Percentiles rank a stretch among this genome's conserved stretches.
These are phyloP conservation scores for Cicer cuneatum DNA, from an alignment of 306 rosid genomes.

Conservation along the genomic window DNA sequence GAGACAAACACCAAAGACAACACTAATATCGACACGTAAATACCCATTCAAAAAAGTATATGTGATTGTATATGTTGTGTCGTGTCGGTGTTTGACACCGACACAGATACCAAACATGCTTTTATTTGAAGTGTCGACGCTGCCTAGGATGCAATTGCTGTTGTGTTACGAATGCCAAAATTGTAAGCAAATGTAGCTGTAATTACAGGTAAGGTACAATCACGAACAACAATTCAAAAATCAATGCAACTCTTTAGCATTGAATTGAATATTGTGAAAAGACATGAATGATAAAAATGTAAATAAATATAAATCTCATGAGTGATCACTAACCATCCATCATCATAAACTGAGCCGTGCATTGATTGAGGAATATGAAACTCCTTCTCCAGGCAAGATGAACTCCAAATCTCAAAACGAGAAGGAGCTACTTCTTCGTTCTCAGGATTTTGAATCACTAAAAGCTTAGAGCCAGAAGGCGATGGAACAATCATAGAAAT, in stretches of 20 bases:
- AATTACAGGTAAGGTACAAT: no score
- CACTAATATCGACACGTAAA: no score
- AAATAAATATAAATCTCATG: not conserved
- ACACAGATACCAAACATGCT: no score
- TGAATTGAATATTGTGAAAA: slow-evolving; percentile 32
- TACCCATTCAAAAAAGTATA: no score
- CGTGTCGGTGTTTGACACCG: no score
- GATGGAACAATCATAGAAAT: slow-evolving; percentile 75
- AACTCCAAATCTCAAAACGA: slow-evolving; percentile 75
- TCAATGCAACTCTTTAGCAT: not conserved
- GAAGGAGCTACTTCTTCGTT: slow-evolving; percentile 59
- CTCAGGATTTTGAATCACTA: slow-evolving; percentile 66
- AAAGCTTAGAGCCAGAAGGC: slow-evolving; percentile 75
- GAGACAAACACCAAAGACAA: no score
- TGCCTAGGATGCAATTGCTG: no score
- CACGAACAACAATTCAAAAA: no score
- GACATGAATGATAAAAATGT: not conserved
- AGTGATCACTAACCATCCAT: slow-evolving; percentile 64
- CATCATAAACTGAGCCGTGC: slow-evolving; percentile 78
- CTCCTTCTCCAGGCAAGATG: slow-evolving; percentile 71
- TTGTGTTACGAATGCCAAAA: no score
- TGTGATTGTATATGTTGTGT: no score
- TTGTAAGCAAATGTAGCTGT: no score
- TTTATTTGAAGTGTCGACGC: no score
- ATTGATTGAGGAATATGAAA: slow-evolving; percentile 70